A percentile compares a stretch with the other conserved stretches of the same genome.
These are phyloP conservation scores for Solanum paucissectum DNA, from an alignment of 257 asterid genomes.

Conservation along the genomic window DNA sequence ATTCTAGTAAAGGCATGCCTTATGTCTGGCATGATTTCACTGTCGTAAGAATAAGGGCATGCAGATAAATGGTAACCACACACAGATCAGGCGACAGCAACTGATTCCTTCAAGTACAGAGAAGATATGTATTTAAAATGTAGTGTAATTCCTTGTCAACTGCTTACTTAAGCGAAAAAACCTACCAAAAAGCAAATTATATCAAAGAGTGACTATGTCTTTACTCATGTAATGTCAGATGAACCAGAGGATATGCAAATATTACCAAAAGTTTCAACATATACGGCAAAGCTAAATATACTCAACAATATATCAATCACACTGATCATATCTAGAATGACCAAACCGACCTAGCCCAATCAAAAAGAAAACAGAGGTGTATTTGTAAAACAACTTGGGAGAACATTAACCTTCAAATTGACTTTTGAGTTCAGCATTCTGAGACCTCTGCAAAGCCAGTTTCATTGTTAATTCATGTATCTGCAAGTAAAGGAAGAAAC, in stretches of 20 bases:
- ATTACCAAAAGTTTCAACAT: neutral
- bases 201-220: neutral
- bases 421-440: conserved; percentile 62
- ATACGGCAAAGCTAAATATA: neutral
- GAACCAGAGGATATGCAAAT: neutral
- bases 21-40: neutral
- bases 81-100: neutral
- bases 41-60: neutral
- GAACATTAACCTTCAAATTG: conserved; percentile 66
- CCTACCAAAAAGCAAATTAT: neutral
- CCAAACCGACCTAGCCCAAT: neutral
- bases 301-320: neutral
- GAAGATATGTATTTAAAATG: neutral
- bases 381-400: neutral
- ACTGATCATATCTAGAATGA: neutral
- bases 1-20: neutral
- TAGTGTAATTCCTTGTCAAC: neutral
- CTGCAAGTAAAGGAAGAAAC: conserved; percentile 19
- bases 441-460: conserved; percentile 75
- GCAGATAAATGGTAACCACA: neutral
- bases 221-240: neutral
- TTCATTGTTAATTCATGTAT: conserved; percentile 83
- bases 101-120: neutral
- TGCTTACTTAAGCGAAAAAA: neutral
- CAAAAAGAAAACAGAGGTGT: neutral